Evolutionary conservation across 2,329 filamentous ascomycete genomes (phyloP).

Genomic region (Penicillium olsonii): DNA sequence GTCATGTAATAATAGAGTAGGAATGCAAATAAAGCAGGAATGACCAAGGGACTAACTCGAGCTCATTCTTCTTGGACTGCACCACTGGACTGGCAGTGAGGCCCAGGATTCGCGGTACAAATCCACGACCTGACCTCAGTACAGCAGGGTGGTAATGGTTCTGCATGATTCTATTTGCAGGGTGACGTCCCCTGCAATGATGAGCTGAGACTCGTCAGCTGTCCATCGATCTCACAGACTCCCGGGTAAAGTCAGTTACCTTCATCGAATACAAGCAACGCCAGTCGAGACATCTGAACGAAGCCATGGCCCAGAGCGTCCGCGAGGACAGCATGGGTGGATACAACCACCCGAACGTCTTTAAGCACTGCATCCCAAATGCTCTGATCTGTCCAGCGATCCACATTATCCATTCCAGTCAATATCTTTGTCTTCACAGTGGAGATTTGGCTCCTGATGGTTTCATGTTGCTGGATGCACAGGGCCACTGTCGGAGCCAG

Average conservation of each 20-base stretch:
- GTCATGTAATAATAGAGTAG: not conserved
- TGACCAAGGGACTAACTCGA: conserved; percentile 50
- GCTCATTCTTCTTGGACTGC: conserved; percentile 55
- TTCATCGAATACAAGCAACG: conserved; percentile 81
- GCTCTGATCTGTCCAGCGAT: conserved; percentile 68
- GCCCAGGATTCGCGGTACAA: conserved; percentile 70
- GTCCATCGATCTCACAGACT: not conserved
- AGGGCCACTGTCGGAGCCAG: conserved; percentile 69
- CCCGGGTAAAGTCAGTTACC: conserved; percentile 48
- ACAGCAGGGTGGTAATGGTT: conserved; percentile 64
- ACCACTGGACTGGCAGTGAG: conserved; percentile 79
- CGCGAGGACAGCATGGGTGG: conserved; percentile 72
- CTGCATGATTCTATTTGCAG: conserved; percentile 71
- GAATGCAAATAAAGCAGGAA: not conserved
- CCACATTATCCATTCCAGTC: conserved; percentile 67
- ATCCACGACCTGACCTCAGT: conserved; percentile 28
- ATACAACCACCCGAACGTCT: conserved; percentile 71
- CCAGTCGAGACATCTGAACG: conserved; percentile 62
- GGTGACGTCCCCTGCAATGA: conserved; percentile 66
- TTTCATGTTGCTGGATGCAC: conserved; percentile 65
- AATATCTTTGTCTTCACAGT: conserved; percentile 61
- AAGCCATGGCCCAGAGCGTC: conserved; percentile 77
- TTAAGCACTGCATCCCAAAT: conserved; percentile 69
- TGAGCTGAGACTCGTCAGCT: conserved; percentile 56
- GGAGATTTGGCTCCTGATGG: conserved; percentile 62